phyloP scores from a whole-genome alignment of 2,329 filamentous ascomycete species.

The Xylariales sp. region DNA sequence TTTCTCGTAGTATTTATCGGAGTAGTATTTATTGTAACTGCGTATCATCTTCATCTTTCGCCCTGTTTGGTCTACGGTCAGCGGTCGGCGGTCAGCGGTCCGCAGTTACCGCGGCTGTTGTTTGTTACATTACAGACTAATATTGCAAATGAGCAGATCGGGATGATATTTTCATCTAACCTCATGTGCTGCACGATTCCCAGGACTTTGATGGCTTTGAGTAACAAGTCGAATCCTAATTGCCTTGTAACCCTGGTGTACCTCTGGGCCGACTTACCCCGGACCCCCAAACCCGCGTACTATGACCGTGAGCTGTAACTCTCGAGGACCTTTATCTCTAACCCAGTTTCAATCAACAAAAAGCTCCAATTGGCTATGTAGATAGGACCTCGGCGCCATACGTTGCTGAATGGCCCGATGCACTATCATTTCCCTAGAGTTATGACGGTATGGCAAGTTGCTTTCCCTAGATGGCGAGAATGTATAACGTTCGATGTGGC shows the following conservation, averaged over 20 bases:
- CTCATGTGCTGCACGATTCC: conserved; percentile 7
- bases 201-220: conserved; percentile 2
- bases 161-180: conserved; percentile 7
- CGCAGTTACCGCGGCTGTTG: not conserved
- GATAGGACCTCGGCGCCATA: not conserved
- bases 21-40: not conserved
- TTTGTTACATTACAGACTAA: not conserved
- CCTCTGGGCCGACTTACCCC: conserved; percentile 1
- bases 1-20: too few relatives aligned
- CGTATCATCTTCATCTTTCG: conserved; percentile 1
- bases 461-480: not conserved
- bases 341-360: not conserved
- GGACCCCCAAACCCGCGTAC: conserved; percentile 14
- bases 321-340: not conserved
- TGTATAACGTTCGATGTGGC: not conserved
- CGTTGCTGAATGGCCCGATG: not conserved
- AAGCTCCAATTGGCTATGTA: not conserved
- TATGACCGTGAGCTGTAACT: not conserved
- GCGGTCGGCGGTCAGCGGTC: not conserved
- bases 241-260: conserved; percentile 7
- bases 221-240: conserved; percentile 6
- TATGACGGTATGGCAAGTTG: too few relatives aligned
- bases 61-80: not conserved
- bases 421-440: not conserved
- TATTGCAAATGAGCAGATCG: conserved; percentile 1